phyloP scores from a whole-genome alignment of 2,329 filamentous ascomycete genomes.

The Exophiala sp. region DNA sequence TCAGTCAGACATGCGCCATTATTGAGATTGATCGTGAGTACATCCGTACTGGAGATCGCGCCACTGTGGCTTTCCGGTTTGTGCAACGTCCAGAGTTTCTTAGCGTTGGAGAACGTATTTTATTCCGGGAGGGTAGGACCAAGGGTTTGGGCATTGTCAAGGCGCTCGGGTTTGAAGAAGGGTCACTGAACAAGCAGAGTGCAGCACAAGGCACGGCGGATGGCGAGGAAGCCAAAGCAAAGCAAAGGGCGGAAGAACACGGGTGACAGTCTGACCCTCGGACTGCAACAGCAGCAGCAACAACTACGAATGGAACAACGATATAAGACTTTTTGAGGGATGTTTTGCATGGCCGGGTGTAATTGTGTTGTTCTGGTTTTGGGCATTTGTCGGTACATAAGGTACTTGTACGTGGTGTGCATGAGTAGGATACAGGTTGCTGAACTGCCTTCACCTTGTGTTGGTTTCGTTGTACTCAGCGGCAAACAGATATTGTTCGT shows the following conservation, averaged over 20 bases:
- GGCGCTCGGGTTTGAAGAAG: conserved; percentile 72
- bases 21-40: conserved; percentile 96
- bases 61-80: conserved; percentile 88
- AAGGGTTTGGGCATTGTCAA: conserved; percentile 96
- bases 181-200: conserved; percentile 43
- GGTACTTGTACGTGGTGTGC: not conserved
- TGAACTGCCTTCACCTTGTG: too few relatives aligned
- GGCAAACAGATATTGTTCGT: too few relatives aligned
- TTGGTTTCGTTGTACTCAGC: too few relatives aligned
- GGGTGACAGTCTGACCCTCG: not conserved
- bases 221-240: conserved; percentile 10
- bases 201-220: not conserved
- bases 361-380: not conserved
- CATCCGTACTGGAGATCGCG: conserved; percentile 90
- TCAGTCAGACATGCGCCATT: conserved; percentile 92
- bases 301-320: conserved; percentile 9
- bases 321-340: conserved; percentile 1
- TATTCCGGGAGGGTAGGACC: conserved; percentile 91
- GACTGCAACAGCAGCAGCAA: not conserved
- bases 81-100: conserved; percentile 92
- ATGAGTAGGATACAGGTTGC: not conserved
- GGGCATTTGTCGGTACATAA: too few relatives aligned
- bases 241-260: conserved; percentile 11
- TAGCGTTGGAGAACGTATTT: conserved; percentile 75
- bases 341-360: not conserved